Evolutionary conservation across 139 green algal genomes (phyloP).

Genomic region (Volvox reticuliferus): DNA sequence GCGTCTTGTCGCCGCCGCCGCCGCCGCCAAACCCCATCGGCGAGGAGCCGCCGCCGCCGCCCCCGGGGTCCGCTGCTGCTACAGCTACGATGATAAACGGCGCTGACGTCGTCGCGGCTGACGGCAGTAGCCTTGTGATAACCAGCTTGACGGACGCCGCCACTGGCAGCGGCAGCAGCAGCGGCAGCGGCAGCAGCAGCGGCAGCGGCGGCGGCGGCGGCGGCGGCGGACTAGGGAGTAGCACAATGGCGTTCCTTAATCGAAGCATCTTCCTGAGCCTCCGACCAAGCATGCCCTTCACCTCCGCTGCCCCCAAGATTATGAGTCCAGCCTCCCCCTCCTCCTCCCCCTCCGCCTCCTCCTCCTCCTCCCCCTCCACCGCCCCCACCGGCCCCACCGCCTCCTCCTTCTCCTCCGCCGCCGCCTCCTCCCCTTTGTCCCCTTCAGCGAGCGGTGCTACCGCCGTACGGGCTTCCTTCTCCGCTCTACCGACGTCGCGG

Average conservation of each 20-base stretch:
- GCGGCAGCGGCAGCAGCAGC: not conserved
- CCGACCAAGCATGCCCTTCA: not conserved
- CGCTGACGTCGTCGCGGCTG: not conserved
- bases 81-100: conserved; percentile 4
- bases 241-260: conserved; percentile 12
- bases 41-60: conserved; percentile 15
- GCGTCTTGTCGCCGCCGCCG: not conserved
- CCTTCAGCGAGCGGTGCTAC: not conserved
- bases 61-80: conserved; percentile 15
- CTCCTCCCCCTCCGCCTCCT: not conserved
- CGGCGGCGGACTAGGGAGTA: not conserved
- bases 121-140: not conserved
- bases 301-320: not conserved
- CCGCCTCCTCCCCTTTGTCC: not conserved
- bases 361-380: not conserved
- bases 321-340: no score
- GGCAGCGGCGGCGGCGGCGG: not conserved
- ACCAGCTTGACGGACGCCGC: not conserved
- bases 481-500: not conserved
- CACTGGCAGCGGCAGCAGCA: not conserved
- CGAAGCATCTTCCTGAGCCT: conserved; percentile 42
- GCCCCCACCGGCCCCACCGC: not conserved
- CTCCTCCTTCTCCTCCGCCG: not conserved
- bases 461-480: not conserved
- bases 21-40: not conserved